Evolutionary conservation across 352 stramenopile genomes (phyloP).

Genomic region (Globisporangium paddicum): DNA sequence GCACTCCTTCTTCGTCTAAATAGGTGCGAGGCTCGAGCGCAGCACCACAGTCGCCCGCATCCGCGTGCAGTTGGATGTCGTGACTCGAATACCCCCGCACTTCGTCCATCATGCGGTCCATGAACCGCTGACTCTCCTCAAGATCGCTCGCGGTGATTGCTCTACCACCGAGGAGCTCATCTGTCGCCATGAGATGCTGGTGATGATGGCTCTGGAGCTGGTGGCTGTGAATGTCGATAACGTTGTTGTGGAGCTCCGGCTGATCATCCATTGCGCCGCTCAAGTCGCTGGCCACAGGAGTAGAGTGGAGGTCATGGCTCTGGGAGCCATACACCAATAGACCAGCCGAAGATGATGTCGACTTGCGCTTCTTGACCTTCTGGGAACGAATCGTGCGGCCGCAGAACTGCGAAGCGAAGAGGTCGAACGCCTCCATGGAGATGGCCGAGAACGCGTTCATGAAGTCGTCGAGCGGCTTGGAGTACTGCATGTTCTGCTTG

Average conservation of each 20-base stretch:
- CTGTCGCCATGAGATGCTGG: slow-evolving; percentile 38
- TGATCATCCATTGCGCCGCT: not conserved
- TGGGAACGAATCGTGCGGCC: slow-evolving; percentile 67
- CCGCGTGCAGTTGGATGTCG: slow-evolving; percentile 38
- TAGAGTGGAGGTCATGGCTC: not conserved
- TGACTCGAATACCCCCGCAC: slow-evolving; percentile 44
- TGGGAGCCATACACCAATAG: not conserved
- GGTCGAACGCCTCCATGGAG: slow-evolving; percentile 69
- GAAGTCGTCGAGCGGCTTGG: slow-evolving; percentile 63
- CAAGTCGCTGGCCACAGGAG: not conserved
- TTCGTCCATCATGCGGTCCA: slow-evolving; percentile 77
- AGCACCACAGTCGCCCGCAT: slow-evolving; percentile 13
- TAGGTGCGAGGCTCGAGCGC: slow-evolving; percentile 56
- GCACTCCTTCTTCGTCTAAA: slow-evolving; percentile 63
- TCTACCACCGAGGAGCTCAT: slow-evolving; percentile 40
- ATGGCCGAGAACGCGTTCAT: slow-evolving; percentile 56
- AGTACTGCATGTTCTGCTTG: slow-evolving; percentile 86
- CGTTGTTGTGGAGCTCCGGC: slow-evolving; percentile 10
- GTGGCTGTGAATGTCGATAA: slow-evolving; percentile 10
- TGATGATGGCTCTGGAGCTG: slow-evolving; percentile 17
- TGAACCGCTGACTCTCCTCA: slow-evolving; percentile 74
- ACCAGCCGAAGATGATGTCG: not conserved
- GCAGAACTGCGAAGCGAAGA: slow-evolving; percentile 74
- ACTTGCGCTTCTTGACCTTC: slow-evolving; percentile 60
- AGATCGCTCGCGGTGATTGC: slow-evolving; percentile 39